Evolutionary conservation across 257 asterid species (phyloP), one percentile per base, ranked within the genome.

Genomic region (Solanum chmielewskii): DNA sequence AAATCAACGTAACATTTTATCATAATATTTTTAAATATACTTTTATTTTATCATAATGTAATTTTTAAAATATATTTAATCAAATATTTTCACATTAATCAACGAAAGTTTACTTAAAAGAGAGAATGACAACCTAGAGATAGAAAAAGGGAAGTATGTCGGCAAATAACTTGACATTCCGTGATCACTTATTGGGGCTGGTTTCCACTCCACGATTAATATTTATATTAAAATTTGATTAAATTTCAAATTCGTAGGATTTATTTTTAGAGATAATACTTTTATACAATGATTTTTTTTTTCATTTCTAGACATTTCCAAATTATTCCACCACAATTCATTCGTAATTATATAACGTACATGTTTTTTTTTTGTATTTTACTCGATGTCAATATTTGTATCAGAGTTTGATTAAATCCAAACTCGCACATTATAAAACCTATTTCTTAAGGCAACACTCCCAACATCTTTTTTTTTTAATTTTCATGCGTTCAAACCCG

Each of bases 121-220:
- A 49, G 13, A 35, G 80, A 73, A 23, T 3, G 83, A 76, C 59
- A 41, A 23, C 83, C 83, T 41, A 75, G 23, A 74, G 49, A 41
- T 76, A 16, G 52, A 76, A 76, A 74, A n/a, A 41, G 35, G 59
- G 18, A 14, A 76, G 4, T 74, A 47, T 90, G 93, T 90, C 91
- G 85, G 92, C 64, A 47, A 56, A 77, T 85, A 88, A 89, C 89
- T 90, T 80, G 85, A 93, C 94, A 94, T 94, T 92, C 94, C 93
- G 92, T 91, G 94, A 92, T 93, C 90, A 86, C 85, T 84, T 83
- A 64, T 86, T 87, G 78, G 23, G 0, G 60, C 9, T 16, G 60
- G 3, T 52, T 16, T 15, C 9, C 60, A 2, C 1, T 52, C 0
- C 0, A 49, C 21, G 9, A 49, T 15, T 49, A 49, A 20, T 62